A percentile compares a stretch with the other conserved stretches of the same genome.
Conservation (phyloP, 2,329 filamentous ascomycete species). For the Pseudogymnoascus sp. region DNA sequence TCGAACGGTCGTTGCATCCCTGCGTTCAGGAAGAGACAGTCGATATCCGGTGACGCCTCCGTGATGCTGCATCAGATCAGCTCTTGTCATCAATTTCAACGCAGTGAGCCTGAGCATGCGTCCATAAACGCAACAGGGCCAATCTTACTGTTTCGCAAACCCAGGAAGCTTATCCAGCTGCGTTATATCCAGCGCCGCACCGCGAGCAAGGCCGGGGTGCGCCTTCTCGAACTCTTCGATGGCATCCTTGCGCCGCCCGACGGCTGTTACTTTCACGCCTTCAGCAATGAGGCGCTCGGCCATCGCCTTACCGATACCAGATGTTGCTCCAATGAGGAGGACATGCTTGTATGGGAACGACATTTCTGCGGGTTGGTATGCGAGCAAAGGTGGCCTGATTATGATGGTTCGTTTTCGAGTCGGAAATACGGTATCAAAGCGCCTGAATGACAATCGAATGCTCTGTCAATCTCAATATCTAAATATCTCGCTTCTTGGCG, state of each 20-base stretch:
- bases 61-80: slow-evolving; percentile 20
- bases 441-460: background rate
- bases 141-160: slow-evolving; percentile 29
- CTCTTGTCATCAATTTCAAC: background rate
- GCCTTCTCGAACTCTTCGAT: slow-evolving; percentile 39
- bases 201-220: slow-evolving; percentile 20
- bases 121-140: background rate
- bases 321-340: slow-evolving; percentile 46
- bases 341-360: slow-evolving; percentile 46
- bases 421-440: background rate
- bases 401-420: background rate
- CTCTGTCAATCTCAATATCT: background rate
- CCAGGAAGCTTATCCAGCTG: slow-evolving; percentile 33
- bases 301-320: slow-evolving; percentile 43
- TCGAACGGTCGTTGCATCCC: slow-evolving; percentile 43
- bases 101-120: background rate
- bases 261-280: slow-evolving; percentile 41
- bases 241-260: slow-evolving; percentile 44
- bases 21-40: slow-evolving; percentile 49
- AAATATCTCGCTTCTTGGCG: background rate
- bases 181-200: slow-evolving; percentile 36
- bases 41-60: slow-evolving; percentile 38
- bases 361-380: slow-evolving; percentile 29
- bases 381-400: background rate
- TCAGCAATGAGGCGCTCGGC: slow-evolving; percentile 36